Conservation (phyloP, 164 flowering plant genomes). For the Stephania yunnanensis region DNA sequence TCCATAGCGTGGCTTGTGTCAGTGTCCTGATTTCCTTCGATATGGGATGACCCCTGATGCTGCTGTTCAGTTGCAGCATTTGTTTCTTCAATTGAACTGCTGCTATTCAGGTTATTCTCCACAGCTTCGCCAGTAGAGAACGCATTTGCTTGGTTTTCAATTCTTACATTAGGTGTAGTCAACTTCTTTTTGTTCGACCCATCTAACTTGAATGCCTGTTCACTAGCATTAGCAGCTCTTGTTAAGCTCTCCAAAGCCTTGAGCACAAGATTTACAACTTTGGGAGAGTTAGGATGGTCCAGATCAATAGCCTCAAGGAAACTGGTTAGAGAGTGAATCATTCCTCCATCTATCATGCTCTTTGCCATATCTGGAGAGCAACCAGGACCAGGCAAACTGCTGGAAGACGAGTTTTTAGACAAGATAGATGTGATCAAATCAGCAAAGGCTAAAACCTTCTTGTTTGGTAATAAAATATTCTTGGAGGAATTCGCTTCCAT, state of each 20-base stretch:
- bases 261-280: conserved; percentile 66
- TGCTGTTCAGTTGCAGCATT: conserved; percentile 33
- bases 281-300: conserved; percentile 88
- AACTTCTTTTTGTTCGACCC: conserved; percentile 54
- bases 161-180: conserved; percentile 38
- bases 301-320: conserved; percentile 77
- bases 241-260: conserved; percentile 83
- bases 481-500: conserved; percentile 45
- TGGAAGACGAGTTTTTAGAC: conserved; percentile 70
- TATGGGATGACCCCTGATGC: conserved; percentile 31
- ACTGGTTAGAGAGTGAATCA: conserved; percentile 57
- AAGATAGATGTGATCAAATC: conserved; percentile 75
- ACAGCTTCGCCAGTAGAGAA: conserved; percentile 26
- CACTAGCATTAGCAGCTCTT: conserved; percentile 85
- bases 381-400: conserved; percentile 69
- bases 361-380: conserved; percentile 84
- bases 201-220: conserved; percentile 60
- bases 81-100: conserved; percentile 27
- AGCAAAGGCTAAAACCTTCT: conserved; percentile 59
- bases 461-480: conserved; percentile 51
- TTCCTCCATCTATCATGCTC: conserved; percentile 85
- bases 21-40: conserved; percentile 32
- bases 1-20: conserved; percentile 34
- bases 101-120: conserved; percentile 32
- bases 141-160: conserved; percentile 37